Evolutionary conservation across 1,139 yeast species (phyloP).

Genomic region (Yamadazyma conglobata): DNA sequence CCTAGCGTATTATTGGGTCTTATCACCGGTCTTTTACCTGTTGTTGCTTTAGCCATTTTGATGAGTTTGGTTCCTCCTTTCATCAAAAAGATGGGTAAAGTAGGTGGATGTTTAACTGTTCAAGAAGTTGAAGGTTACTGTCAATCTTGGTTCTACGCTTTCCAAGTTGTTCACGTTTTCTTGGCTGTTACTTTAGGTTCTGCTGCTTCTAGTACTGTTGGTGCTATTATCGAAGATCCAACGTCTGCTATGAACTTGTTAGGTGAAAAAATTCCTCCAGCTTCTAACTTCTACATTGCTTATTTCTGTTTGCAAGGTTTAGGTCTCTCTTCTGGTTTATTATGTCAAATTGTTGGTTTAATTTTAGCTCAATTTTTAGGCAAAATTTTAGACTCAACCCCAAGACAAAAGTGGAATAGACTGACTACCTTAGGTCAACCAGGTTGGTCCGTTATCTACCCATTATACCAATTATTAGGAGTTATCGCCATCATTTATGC

Average conservation of each 20-base stretch:
- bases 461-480: conserved; percentile 36
- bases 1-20: conserved; percentile 71
- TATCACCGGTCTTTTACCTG: conserved; percentile 83
- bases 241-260: conserved; percentile 51
- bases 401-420: conserved; percentile 48
- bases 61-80: conserved; percentile 77
- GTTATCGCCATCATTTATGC: conserved; percentile 40
- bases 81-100: conserved; percentile 61
- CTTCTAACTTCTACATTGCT: conserved; percentile 67
- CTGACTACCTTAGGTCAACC: conserved; percentile 42
- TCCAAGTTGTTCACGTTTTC: conserved; percentile 84
- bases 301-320: conserved; percentile 48
- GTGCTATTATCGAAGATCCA: conserved; percentile 55
- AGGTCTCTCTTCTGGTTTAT: conserved; percentile 34
- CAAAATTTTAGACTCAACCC: conserved; percentile 43
- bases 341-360: conserved; percentile 41
- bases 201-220: conserved; percentile 69
- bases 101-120: conserved; percentile 66
- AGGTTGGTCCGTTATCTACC: conserved; percentile 38
- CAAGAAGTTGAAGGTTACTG: conserved; percentile 77
- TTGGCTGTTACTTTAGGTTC: conserved; percentile 79
- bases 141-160: conserved; percentile 83
- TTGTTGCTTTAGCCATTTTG: conserved; percentile 73
- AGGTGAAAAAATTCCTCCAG: conserved; percentile 60
- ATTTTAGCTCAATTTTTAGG: conserved; percentile 47